These are phyloP conservation scores for Lizonia empirigonia DNA, from an alignment of 2,329 filamentous ascomycete genomes.

Conservation along the genomic window DNA sequence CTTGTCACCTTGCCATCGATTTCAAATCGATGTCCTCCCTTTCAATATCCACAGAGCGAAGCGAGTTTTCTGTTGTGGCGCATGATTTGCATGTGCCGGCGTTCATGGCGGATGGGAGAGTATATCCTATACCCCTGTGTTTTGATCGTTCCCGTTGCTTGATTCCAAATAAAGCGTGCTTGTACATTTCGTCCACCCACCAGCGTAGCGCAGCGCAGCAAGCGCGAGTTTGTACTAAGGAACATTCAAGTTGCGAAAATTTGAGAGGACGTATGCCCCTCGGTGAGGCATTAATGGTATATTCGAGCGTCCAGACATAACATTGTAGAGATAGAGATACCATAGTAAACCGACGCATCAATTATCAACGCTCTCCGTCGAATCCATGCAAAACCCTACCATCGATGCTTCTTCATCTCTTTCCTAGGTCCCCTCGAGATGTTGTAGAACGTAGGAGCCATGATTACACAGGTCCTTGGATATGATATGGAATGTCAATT, in stretches of 20 bases:
- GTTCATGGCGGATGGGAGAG: constrained; percentile 25
- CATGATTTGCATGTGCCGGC: constrained; percentile 19
- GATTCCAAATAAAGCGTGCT: constrained; percentile 2
- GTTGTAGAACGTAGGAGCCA: too few relatives aligned
- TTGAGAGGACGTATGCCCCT: neutral
- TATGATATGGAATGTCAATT: too few relatives aligned
- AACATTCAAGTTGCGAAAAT: neutral
- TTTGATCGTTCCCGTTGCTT: neutral
- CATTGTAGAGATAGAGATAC: constrained; percentile 13
- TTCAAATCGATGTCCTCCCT: neutral
- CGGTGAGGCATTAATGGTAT: neutral
- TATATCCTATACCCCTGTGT: constrained; percentile 37
- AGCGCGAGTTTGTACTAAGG: neutral
- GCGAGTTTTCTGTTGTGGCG: constrained; percentile 1
- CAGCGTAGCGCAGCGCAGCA: neutral
- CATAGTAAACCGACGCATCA: constrained; percentile 5
- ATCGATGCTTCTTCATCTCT: neutral
- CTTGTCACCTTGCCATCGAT: neutral
- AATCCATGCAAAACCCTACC: too few relatives aligned
- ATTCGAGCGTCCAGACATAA: neutral
- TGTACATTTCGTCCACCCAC: neutral
- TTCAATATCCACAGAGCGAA: constrained; percentile 1
- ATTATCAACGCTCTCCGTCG: neutral
- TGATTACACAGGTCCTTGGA: too few relatives aligned
- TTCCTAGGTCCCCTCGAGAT: neutral